Evolutionary conservation across 2,329 filamentous ascomycete species (phyloP), one percentile per base, ranked within the genome.

Genomic region (Penicillium sp.): DNA sequence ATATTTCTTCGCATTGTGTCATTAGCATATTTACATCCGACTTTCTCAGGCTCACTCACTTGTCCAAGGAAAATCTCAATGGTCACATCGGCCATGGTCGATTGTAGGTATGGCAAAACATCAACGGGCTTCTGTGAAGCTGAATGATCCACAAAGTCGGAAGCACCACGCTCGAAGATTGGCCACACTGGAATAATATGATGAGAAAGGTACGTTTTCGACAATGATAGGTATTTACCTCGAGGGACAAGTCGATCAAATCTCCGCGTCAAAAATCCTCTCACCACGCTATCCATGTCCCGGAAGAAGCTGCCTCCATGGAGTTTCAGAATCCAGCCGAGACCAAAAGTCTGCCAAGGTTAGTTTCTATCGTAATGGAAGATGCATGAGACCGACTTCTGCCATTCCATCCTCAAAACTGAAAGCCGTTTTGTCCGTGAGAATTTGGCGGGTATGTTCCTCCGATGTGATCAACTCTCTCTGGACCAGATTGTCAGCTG

Each of bases 61-160:
- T 23, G 20, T 34, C 32, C 32, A n/a, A 34, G 22, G 12, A 34
- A 34, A 11, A 34, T 34, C 10, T 14, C 15, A 16, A 27, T 26
- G 3, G 32, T 34, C 4, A 22, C 32, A 20, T 34, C 32, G 4
- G 32, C 32, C 32, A 34, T 34, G 32, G 22, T 25, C 6, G 22
- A 12, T 16, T 34, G 32, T 16, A 34, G 18, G 4, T 27, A 14
- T 25, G 22, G 20, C 13, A 34, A 4, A 3, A 15, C 9, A 9
- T 34, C 32, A 5, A 34, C 32, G 12, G 22, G 12, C n/a, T 26
- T 20, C 11, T 22, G n/a, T 5, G 18, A 22, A 5, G 5, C 5
- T 22, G 18, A 5, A 22, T 5, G 5, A 9, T 22, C 18, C 18
- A 22, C 18, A 9, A 22, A 9, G 18, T 9, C 5, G 18, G 18